Evolutionary conservation across 257 asterid species (phyloP).

Genomic region (Solanum lycopersicoides): DNA sequence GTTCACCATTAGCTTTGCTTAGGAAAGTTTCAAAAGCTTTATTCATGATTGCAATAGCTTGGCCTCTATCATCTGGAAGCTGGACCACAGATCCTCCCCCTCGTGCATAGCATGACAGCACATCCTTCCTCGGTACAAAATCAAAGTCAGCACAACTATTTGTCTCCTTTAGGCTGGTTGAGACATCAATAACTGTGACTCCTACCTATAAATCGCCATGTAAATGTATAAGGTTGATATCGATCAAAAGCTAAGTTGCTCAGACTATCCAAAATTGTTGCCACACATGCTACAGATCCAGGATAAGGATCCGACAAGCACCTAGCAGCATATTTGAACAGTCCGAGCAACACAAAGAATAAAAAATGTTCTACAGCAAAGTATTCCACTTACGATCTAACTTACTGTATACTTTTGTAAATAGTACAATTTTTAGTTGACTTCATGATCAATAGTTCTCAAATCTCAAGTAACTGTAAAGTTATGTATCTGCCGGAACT

Average conservation of each 20-base stretch:
- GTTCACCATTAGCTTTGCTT: constrained; percentile 23
- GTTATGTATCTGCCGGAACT: not conserved
- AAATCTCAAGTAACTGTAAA: not conserved
- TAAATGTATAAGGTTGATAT: not conserved
- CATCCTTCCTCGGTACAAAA: constrained; percentile 56
- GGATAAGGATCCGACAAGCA: not conserved
- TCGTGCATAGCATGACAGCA: constrained; percentile 42
- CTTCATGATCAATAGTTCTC: not conserved
- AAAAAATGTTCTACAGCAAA: not conserved
- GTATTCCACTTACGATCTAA: not conserved
- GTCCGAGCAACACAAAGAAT: not conserved
- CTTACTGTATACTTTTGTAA: not conserved
- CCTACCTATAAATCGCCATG: constrained; percentile 33
- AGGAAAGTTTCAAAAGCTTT: constrained; percentile 53
- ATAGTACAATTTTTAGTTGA: not conserved
- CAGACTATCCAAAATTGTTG: not conserved
- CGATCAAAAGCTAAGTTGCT: not conserved
- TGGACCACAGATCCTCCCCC: constrained; percentile 8
- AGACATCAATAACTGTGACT: constrained; percentile 78
- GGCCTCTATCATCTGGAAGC: constrained; percentile 78
- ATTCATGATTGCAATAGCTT: constrained; percentile 58
- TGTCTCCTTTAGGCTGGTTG: constrained; percentile 31
- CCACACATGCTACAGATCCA: not conserved
- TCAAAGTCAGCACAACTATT: constrained; percentile 46
- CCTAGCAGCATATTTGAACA: not conserved